Evolutionary conservation across 768 basidiomycete species (phyloP).

Genomic region (Russula lepida): DNA sequence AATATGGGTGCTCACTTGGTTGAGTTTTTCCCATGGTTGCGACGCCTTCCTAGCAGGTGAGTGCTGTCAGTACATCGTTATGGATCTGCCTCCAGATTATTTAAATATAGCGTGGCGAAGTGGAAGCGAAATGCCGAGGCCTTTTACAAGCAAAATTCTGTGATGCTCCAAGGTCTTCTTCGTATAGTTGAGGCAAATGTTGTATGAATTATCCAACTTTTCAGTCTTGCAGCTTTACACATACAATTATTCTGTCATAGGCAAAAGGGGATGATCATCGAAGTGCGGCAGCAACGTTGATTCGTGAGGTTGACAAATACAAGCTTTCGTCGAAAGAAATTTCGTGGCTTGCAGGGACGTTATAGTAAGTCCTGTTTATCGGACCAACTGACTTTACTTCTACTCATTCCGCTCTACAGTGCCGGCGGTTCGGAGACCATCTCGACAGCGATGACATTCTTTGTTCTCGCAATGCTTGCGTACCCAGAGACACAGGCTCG

Average conservation of each 20-base stretch:
- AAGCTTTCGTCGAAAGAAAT: background rate
- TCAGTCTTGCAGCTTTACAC: background rate
- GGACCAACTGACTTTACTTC: background rate
- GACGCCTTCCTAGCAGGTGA: background rate
- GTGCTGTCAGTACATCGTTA: background rate
- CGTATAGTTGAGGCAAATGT: background rate
- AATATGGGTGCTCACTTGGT: background rate
- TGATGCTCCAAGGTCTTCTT: background rate
- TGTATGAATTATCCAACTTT: background rate
- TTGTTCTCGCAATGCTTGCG: no score
- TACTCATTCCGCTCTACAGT: background rate
- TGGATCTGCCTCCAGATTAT: no score
- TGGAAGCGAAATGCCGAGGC: background rate
- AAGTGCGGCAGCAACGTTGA: background rate
- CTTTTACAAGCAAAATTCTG: background rate
- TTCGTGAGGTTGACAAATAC: background rate
- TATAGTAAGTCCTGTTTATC: background rate
- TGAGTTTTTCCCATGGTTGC: background rate
- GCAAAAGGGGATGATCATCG: background rate
- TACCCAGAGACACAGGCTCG: no score
- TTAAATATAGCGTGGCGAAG: background rate
- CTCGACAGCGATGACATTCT: background rate
- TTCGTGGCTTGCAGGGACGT: background rate
- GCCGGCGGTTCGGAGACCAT: background rate
- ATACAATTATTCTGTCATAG: background rate